A percentile compares a stretch with the other conserved stretches of the same genome.
Conservation (phyloP, 1,284 basidiomycete species). For the Apiotrichum porosum region DNA sequence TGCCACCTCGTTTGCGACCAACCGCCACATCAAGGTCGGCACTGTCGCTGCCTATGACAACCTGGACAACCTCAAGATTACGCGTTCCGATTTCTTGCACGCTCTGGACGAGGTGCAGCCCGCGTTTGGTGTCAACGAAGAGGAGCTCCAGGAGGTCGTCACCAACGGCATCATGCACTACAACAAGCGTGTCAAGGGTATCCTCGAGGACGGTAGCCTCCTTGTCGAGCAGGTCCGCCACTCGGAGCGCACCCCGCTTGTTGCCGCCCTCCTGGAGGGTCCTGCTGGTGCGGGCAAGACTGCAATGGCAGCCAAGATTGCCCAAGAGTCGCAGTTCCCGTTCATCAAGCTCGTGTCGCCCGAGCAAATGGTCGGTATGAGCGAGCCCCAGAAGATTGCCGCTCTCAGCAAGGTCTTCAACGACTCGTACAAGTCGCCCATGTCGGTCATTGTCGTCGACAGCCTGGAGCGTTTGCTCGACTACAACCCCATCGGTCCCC, state of each 20-base stretch:
- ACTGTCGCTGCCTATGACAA: constrained; percentile 97
- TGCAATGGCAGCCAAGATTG: constrained; percentile 90
- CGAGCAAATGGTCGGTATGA: constrained; percentile 94
- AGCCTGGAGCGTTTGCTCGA: constrained; percentile 85
- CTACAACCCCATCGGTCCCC: constrained; percentile 95
- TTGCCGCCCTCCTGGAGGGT: constrained; percentile 84
- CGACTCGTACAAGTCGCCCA: constrained; percentile 95
- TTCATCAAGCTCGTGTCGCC: constrained; percentile 98
- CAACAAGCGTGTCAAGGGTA: constrained; percentile 67
- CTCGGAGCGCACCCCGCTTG: constrained; percentile 84
- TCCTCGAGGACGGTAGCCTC: constrained; percentile 82
- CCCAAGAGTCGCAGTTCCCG: constrained; percentile 85
- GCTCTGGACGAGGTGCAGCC: constrained; percentile 95
- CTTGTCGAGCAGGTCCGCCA: constrained; percentile 93
- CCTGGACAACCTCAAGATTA: constrained; percentile 87
- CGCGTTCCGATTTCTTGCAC: constrained; percentile 78
- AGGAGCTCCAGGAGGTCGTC: constrained; percentile 88
- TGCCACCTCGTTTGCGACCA: constrained; percentile 96
- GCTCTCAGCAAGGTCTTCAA: constrained; percentile 90
- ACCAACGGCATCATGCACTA: constrained; percentile 97
- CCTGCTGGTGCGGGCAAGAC: constrained; percentile 92
- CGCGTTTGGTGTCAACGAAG: constrained; percentile 95
- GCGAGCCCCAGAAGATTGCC: constrained; percentile 83
- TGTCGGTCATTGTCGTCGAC: constrained; percentile 97
- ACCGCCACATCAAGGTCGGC: constrained; percentile 94